Percentiles rank a stretch among this genome's conserved stretches.
phyloP scores from a whole-genome alignment of 164 flowering plant genomes.

The Macadamia integrifolia region DNA sequence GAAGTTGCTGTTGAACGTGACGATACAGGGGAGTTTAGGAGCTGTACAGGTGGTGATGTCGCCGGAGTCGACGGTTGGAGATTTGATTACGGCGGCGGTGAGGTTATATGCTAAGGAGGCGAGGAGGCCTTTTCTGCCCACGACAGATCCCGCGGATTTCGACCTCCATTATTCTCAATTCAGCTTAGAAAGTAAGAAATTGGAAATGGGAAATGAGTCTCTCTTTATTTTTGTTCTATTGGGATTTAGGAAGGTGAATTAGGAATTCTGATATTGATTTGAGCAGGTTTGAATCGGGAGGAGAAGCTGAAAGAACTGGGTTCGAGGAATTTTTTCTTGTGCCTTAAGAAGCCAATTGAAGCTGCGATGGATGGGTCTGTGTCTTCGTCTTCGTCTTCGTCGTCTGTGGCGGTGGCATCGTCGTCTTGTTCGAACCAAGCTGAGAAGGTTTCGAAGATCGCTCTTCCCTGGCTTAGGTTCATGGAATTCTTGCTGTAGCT shows the following conservation, averaged over 20 bases:
- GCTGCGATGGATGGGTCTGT: constrained; percentile 1
- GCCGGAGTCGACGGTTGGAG: constrained; percentile 65
- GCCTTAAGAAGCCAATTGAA: constrained; percentile 25
- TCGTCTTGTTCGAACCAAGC: constrained; percentile 60
- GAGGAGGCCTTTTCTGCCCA: constrained; percentile 58
- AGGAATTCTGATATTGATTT: neutral
- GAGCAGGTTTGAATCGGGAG: constrained; percentile 59
- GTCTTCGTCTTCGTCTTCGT: constrained; percentile 22
- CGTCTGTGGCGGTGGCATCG: neutral
- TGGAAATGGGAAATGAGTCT: neutral
- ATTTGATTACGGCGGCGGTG: constrained; percentile 48
- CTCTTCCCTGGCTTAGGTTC: constrained; percentile 57
- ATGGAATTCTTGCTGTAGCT: constrained; percentile 46
- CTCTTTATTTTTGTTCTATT: neutral
- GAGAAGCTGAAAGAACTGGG: constrained; percentile 70
- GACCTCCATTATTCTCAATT: constrained; percentile 92
- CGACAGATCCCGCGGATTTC: constrained; percentile 38
- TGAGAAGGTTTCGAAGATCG: constrained; percentile 36
- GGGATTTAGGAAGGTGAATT: too few relatives aligned
- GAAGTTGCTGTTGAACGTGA: constrained; percentile 19
- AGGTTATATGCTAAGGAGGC: constrained; percentile 65
- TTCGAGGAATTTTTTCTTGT: constrained; percentile 85
- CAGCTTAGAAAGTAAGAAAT: constrained; percentile 75
- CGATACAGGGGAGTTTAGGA: constrained; percentile 23
- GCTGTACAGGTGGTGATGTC: constrained; percentile 35